A percentile compares a stretch with the other conserved stretches of the same genome.
These are phyloP conservation scores for Trametes cinnabarina DNA, from an alignment of 768 basidiomycete species.

Conservation along the genomic window DNA sequence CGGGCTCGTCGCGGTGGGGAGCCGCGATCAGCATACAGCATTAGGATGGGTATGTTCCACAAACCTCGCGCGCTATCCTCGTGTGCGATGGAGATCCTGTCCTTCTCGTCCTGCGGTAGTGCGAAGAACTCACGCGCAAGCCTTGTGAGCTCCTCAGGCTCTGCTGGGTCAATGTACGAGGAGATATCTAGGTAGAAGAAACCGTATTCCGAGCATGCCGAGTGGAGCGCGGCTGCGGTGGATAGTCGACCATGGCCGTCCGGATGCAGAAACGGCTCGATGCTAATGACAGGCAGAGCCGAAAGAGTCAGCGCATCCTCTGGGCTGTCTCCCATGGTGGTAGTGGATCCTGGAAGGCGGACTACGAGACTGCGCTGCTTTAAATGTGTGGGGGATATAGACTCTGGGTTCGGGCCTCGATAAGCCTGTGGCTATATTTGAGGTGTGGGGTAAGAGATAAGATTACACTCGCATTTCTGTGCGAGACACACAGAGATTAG, in stretches of 20 bases:
- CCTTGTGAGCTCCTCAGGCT: constrained; percentile 62
- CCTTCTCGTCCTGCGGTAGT: constrained; percentile 58
- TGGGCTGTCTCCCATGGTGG: background rate
- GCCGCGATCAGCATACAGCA: no score
- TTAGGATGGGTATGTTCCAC: background rate
- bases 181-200: constrained; percentile 88
- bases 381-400: background rate
- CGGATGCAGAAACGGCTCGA: constrained; percentile 58
- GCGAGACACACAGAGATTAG: constrained; percentile 3
- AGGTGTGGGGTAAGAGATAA: background rate
- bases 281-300: constrained; percentile 68
- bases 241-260: constrained; percentile 41
- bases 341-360: background rate
- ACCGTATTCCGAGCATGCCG: constrained; percentile 73
- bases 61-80: constrained; percentile 78
- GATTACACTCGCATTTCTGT: background rate
- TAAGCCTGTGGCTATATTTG: background rate
- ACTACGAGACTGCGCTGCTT: background rate
- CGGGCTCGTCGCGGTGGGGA: no score
- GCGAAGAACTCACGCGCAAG: constrained; percentile 74
- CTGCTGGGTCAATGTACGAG: constrained; percentile 50
- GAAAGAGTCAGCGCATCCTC: constrained; percentile 18
- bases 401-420: background rate
- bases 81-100: constrained; percentile 61
- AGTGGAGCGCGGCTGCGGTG: constrained; percentile 57